Evolutionary conservation across 208 protist genomes (phyloP).

Genomic region (Phytomonas serpens): DNA sequence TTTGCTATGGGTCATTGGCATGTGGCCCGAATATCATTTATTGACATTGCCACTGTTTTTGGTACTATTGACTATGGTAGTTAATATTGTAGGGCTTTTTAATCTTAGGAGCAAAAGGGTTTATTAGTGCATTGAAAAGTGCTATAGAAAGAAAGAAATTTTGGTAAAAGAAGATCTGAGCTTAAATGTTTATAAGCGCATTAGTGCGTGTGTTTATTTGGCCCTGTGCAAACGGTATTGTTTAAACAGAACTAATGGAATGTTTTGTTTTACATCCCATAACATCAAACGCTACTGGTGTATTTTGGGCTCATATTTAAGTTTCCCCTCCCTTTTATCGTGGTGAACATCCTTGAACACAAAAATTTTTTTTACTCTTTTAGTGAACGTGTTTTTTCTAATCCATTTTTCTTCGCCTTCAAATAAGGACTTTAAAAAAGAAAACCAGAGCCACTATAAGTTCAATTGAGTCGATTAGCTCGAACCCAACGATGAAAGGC

Average conservation of each 20-base stretch:
- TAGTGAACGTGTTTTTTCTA: not conserved
- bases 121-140: constrained; percentile 3
- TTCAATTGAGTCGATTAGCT: not conserved
- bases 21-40: constrained; percentile 64
- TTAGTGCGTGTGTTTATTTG: not conserved
- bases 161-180: not conserved
- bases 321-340: not conserved
- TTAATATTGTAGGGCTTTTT: constrained; percentile 21
- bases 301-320: not conserved
- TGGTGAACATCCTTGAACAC: not conserved
- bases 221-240: not conserved
- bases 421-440: not conserved
- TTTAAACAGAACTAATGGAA: not conserved
- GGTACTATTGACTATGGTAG: constrained; percentile 20
- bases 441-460: not conserved
- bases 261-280: not conserved
- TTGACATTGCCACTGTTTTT: constrained; percentile 44
- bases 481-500: constrained; percentile 32
- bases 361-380: not conserved
- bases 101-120: not conserved
- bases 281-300: not conserved
- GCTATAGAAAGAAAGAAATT: not conserved
- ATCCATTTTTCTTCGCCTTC: constrained; percentile 1
- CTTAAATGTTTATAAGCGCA: constrained; percentile 2
- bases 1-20: constrained; percentile 50